Percentiles rank a stretch among this genome's conserved stretches.
These are phyloP conservation scores for Penicillium sp. DNA, from an alignment of 2,329 filamentous ascomycete species.

Conservation along the genomic window DNA sequence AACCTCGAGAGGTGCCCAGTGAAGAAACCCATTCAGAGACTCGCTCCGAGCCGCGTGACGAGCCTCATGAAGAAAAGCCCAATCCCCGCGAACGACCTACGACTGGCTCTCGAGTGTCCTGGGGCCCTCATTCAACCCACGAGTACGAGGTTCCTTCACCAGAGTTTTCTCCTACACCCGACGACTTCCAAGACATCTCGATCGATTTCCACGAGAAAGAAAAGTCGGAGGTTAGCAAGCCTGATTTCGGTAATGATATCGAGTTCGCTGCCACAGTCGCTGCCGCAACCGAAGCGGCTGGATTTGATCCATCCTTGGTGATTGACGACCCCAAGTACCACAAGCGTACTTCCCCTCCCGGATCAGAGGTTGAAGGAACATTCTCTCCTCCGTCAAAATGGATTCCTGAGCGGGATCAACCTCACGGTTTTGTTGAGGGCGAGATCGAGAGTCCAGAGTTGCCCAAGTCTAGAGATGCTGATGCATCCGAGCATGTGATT, in stretches of 20 bases:
- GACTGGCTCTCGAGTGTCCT: slow-evolving; percentile 55
- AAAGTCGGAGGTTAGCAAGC: slow-evolving; percentile 1
- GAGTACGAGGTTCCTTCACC: slow-evolving; percentile 59
- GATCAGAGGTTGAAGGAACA: slow-evolving; percentile 52
- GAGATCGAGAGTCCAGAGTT: slow-evolving; percentile 45
- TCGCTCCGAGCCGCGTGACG: neutral
- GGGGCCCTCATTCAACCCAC: slow-evolving; percentile 62
- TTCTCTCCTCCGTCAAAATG: slow-evolving; percentile 53
- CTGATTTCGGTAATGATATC: slow-evolving; percentile 59
- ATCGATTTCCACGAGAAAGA: slow-evolving; percentile 4
- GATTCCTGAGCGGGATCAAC: slow-evolving; percentile 40
- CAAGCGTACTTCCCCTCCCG: slow-evolving; percentile 60
- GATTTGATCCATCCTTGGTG: slow-evolving; percentile 67
- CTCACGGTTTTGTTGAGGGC: slow-evolving; percentile 46
- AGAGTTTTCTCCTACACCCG: slow-evolving; percentile 20
- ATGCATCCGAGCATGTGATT: slow-evolving; percentile 8
- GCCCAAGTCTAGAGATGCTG: slow-evolving; percentile 29
- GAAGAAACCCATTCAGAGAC: neutral
- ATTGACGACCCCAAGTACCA: slow-evolving; percentile 62
- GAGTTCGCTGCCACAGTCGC: slow-evolving; percentile 67
- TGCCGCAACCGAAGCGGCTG: slow-evolving; percentile 63
- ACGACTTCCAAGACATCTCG: slow-evolving; percentile 11
- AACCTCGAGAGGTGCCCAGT: neutral
- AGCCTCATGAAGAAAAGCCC: slow-evolving; percentile 33
- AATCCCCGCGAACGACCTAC: slow-evolving; percentile 44